Evolutionary conservation across 768 basidiomycete species (phyloP), one percentile per base, ranked within the genome.

Genomic region (Pseudohyphozyma bogoriensis): DNA sequence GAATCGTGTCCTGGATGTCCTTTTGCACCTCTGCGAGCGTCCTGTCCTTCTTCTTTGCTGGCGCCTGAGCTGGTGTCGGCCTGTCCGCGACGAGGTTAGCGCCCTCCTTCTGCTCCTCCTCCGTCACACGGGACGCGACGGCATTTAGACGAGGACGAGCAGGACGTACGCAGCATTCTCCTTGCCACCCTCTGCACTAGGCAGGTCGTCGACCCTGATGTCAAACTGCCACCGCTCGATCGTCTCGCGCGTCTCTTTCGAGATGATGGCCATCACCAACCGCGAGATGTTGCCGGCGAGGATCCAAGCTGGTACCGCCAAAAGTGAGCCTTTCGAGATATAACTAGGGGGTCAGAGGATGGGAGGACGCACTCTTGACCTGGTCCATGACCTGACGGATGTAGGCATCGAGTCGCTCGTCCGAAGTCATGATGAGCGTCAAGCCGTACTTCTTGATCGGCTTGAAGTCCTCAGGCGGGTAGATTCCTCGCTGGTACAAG

Each of bases 391-490:
- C 93, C 64, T 89, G 92, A 56, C 86, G 83, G n/a, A 97, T 80
- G 71, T 99, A 97, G 71, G 85, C 88, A 72, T 96, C 89, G 51
- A 99, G 77, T 5, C 86, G 86, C 50, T 91, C 83, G 68, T 99
- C 93, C 66, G 91, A 86, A 1, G 92, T 95, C 10, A 96, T 86
- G 29, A 97, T 80, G 55, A 99, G 87, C 0, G 89, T 91, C 71
- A 97, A 85, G 0, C 95, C 93, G 68, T 96, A 99, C 74, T 97
- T 99, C 75, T 97, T 99, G 61, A 99, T 93, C 89, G 95, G 92
- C 55, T 69, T 71, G 73, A 99, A 99, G 77, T 99, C 95, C 74
- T 97, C 95, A 0, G 89, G 85, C 3, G 95, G 95, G 73, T 97
- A 99, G 24, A 99, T 87, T 59, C 89, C 90, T 46, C 95, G 81